A percentile compares a stretch with the other conserved stretches of the same genome.
These are phyloP conservation scores for Gentiana dahurica DNA, from an alignment of 257 asterid genomes.

Conservation along the genomic window DNA sequence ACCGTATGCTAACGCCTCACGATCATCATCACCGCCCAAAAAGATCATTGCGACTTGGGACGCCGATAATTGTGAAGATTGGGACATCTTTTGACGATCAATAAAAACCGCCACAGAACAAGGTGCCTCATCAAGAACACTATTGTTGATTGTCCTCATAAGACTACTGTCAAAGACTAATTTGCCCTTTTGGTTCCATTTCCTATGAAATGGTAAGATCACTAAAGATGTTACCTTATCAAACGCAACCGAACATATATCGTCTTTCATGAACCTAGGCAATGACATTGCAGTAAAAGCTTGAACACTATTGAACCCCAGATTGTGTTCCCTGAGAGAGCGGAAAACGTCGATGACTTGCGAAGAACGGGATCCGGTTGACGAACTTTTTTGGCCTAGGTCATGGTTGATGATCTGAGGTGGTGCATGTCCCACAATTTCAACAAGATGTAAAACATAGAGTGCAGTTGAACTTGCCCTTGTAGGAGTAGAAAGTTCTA, in stretches of 20 bases:
- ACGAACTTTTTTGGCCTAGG: slow-evolving; percentile 46
- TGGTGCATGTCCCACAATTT: slow-evolving; percentile 58
- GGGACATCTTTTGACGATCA: slow-evolving; percentile 10
- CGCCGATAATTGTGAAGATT: not conserved
- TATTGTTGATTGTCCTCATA: slow-evolving; percentile 9
- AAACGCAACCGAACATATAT: slow-evolving; percentile 60
- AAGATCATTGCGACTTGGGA: slow-evolving; percentile 13
- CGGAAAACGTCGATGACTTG: slow-evolving; percentile 41
- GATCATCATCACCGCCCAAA: slow-evolving; percentile 17
- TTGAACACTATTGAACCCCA: slow-evolving; percentile 27
- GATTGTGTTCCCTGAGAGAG: slow-evolving; percentile 29
- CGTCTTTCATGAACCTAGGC: slow-evolving; percentile 64
- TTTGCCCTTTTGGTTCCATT: slow-evolving; percentile 78
- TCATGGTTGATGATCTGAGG: slow-evolving; percentile 64
- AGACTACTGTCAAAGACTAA: slow-evolving; percentile 28
- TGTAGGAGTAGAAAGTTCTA: slow-evolving; percentile 46
- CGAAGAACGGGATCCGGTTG: slow-evolving; percentile 41
- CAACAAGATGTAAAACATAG: slow-evolving; percentile 54
- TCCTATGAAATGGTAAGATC: slow-evolving; percentile 66
- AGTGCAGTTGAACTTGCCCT: slow-evolving; percentile 42
- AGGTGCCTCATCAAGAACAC: slow-evolving; percentile 13
- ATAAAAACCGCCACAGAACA: slow-evolving; percentile 17
- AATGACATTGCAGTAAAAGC: slow-evolving; percentile 63
- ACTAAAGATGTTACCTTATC: slow-evolving; percentile 47
- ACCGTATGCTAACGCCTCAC: slow-evolving; percentile 16